A percentile compares a stretch with the other conserved stretches of the same genome.
phyloP scores from a whole-genome alignment of 2,329 filamentous ascomycete genomes.

The Curvularia spicifera region DNA sequence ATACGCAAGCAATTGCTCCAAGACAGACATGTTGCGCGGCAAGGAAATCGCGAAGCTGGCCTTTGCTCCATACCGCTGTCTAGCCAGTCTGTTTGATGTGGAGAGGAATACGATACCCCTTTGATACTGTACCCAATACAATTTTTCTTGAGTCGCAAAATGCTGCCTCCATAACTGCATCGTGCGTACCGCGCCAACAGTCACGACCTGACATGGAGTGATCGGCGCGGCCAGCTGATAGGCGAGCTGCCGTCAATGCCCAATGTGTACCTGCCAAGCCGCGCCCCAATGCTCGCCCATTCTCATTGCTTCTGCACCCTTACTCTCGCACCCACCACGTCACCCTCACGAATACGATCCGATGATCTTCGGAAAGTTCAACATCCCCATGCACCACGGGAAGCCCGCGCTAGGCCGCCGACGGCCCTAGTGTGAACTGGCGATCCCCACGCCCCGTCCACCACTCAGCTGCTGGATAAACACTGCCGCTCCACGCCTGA shows the following conservation, averaged over 20 bases:
- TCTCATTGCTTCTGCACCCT: no score
- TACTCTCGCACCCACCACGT: no score
- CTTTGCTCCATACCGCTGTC: slow-evolving; percentile 7
- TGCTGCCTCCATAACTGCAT: not conserved
- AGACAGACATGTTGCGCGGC: not conserved
- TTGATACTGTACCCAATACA: slow-evolving; percentile 3
- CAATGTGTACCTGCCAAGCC: slow-evolving; percentile 4
- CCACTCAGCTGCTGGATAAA: no score
- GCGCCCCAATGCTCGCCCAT: not conserved
- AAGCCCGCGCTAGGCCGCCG: not conserved
- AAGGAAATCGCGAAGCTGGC: slow-evolving; percentile 14
- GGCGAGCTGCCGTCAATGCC: not conserved
- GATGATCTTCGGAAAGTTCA: slow-evolving; percentile 15
- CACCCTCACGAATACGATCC: not conserved
- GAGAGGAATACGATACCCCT: slow-evolving; percentile 15
- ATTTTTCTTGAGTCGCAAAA: not conserved
- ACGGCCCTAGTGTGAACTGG: not conserved
- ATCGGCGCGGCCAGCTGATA: no score
- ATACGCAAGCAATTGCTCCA: not conserved
- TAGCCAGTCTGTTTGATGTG: slow-evolving; percentile 14
- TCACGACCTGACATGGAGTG: no score
- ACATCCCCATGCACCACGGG: not conserved
- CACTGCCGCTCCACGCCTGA: no score
- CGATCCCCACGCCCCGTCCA: no score
- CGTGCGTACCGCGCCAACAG: not conserved